Percentiles rank a stretch among this genome's conserved stretches.
These are phyloP conservation scores for Phytophthora rubi DNA, from an alignment of 352 stramenopile species.

Conservation along the genomic window DNA sequence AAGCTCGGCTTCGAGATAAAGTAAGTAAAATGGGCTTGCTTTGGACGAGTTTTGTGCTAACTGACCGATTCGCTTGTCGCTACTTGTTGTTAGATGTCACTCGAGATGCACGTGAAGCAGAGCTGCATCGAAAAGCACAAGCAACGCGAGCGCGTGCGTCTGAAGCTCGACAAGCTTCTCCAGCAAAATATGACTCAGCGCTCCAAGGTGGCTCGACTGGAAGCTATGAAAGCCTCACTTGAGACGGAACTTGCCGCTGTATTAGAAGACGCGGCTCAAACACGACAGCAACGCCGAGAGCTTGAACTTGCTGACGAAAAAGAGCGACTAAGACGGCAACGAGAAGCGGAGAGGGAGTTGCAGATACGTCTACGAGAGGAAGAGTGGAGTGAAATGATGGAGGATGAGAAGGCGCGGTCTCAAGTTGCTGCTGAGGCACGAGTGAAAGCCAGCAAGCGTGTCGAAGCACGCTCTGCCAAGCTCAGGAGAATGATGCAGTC, in stretches of 20 bases:
- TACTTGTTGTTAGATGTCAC: conserved; percentile 39
- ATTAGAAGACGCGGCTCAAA: conserved; percentile 27
- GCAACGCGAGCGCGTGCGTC: conserved; percentile 31
- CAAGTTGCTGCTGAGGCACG: conserved; percentile 53
- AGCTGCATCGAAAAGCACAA: conserved; percentile 35
- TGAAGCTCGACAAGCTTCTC: conserved; percentile 28
- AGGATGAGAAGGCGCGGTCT: conserved; percentile 55
- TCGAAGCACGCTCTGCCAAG: conserved; percentile 35
- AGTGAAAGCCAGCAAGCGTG: conserved; percentile 53
- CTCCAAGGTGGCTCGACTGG: conserved; percentile 32
- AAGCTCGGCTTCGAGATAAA: conserved; percentile 28
- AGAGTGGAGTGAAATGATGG: conserved; percentile 54
- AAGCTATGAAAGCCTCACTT: conserved; percentile 35
- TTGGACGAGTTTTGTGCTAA: neutral
- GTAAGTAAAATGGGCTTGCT: conserved; percentile 9
- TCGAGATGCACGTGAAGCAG: conserved; percentile 46
- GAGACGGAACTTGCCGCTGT: conserved; percentile 45
- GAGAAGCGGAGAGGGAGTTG: conserved; percentile 57
- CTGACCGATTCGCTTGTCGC: neutral
- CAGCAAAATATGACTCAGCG: conserved; percentile 29
- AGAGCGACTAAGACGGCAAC: conserved; percentile 49
- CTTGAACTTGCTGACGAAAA: conserved; percentile 53
- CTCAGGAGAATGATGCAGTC: conserved; percentile 43
- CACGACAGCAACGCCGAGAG: conserved; percentile 43
- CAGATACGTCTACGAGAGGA: conserved; percentile 51